Conservation (phyloP, 1,284 basidiomycete species). For the Microbotryum saponariae region DNA sequence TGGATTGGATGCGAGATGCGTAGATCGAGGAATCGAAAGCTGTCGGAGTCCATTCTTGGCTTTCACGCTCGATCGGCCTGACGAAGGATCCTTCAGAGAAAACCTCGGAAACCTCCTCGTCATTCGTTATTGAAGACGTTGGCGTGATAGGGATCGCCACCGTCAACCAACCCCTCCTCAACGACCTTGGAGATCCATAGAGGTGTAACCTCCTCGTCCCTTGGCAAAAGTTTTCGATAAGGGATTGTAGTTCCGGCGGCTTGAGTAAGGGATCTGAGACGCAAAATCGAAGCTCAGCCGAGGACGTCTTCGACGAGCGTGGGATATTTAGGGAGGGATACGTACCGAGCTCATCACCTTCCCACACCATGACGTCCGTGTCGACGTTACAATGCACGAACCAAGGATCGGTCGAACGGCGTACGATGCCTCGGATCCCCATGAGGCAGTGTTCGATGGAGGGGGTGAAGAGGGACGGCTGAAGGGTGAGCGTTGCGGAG, state of each 20-base stretch:
- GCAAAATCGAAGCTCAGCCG: too few relatives aligned
- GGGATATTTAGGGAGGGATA: background rate
- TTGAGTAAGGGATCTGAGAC: constrained; percentile 66
- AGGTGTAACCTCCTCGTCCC: constrained; percentile 85
- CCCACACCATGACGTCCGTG: constrained; percentile 95
- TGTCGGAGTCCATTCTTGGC: constrained; percentile 42
- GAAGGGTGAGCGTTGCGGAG: background rate
- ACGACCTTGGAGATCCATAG: constrained; percentile 64
- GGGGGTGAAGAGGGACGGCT: constrained; percentile 56
- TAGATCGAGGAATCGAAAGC: too few relatives aligned
- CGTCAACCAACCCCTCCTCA: constrained; percentile 89
- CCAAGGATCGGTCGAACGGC: constrained; percentile 83
- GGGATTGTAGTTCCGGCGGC: constrained; percentile 88
- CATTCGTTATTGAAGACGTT: constrained; percentile 5
- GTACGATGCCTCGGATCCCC: constrained; percentile 96
- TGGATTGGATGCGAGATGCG: constrained; percentile 18
- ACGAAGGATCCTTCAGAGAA: background rate
- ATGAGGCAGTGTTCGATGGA: constrained; percentile 96
- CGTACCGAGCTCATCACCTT: constrained; percentile 58
- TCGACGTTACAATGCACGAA: constrained; percentile 97
- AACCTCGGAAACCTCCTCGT: constrained; percentile 37
- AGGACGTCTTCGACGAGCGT: too few relatives aligned
- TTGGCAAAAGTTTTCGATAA: constrained; percentile 96
- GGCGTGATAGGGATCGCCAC: constrained; percentile 48
- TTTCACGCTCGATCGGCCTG: constrained; percentile 46